Base-by-base conservation (phyloP, 306 rosid genomes). In the Casuarina glauca region DNA sequence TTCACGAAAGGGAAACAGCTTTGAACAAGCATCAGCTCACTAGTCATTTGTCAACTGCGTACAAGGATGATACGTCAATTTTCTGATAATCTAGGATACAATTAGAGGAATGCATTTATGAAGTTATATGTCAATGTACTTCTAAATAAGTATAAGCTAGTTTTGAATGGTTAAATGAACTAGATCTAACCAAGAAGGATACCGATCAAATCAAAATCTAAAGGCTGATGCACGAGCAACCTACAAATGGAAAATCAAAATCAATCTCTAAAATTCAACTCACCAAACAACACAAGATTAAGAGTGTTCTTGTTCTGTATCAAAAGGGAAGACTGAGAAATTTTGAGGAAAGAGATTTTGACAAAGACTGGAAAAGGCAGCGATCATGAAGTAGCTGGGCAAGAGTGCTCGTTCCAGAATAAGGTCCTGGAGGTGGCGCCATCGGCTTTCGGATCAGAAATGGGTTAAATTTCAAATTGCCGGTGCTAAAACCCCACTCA, bases 391-490 rank as follows among this genome's bases (percentile, higher is more conserved):
- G 20, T 84, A 87, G 88, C 80, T 84, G 17, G 50, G 90, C 88
- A 57, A 87, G 87, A 70, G 86, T 76, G 82, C 90, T 87, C 39
- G 63, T 79, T 76, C 90, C 88, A 67, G 87, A 84, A 80, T 86
- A 84, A 63, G 84, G 90, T 44, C 84, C 86, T 48, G 87, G 78
- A 41, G 84, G 87, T 13, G 86, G 80, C 42, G 86, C 75, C 90
- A 79, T 87, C 72, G 74, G 70, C 10, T 62, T 35, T 26, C 80
- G 16, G 51, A 16, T 41, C 52, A 73, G 76, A 57, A 74, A 78
- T 69, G 70, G 49, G 57, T 43, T 32, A 35, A 80, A 7, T 69
- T 60, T 20, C n/a, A 75, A 46, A 55, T 8, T 19, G 67, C 7
- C 67, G 4, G 46, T 8, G 41, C 13, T 2, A 3, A 72, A 73